A percentile compares a stretch with the other conserved stretches of the same genome.
Evolutionary conservation across 192 early-diverging fungal species (phyloP).

Genomic region (Podila epigama): DNA sequence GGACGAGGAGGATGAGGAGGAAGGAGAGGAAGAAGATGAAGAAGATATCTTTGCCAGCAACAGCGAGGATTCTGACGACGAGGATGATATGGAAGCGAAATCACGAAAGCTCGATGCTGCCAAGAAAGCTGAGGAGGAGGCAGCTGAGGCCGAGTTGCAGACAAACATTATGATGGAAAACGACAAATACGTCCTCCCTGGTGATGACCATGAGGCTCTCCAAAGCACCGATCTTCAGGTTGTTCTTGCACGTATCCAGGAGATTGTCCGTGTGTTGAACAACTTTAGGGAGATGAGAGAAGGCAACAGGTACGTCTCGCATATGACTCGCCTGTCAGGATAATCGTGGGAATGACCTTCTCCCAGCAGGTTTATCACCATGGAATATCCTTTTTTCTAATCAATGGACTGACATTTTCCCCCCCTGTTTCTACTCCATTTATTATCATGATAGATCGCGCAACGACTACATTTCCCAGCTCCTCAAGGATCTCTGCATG

Average conservation of each 20-base stretch:
- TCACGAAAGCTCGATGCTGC: constrained; percentile 67
- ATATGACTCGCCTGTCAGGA: too few species aligned
- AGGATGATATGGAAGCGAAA: constrained; percentile 76
- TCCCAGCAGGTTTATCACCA: too few species aligned
- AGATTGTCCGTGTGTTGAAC: constrained; percentile 87
- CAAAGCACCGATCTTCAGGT: constrained; percentile 72
- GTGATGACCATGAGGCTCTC: constrained; percentile 65
- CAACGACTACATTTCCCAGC: constrained; percentile 85
- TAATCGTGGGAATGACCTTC: too few species aligned
- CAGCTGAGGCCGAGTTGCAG: constrained; percentile 74
- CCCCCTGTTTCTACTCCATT: not conserved
- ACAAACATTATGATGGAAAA: constrained; percentile 76
- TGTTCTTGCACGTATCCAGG: constrained; percentile 88
- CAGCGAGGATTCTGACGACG: constrained; percentile 49
- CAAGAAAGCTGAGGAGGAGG: constrained; percentile 72
- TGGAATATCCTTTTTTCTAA: too few species aligned
- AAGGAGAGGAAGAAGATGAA: constrained; percentile 42
- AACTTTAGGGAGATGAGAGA: constrained; percentile 90
- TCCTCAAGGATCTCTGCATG: constrained; percentile 86
- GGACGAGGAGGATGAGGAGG: constrained; percentile 56
- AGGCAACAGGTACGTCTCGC: constrained; percentile 64
- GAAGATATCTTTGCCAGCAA: constrained; percentile 47
- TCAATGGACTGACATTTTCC: not conserved
- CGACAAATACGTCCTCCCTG: constrained; percentile 72
- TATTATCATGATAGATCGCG: constrained; percentile 63